Evolutionary conservation across 2,329 filamentous ascomycete genomes (phyloP).

Genomic region (Colletotrichum tanaceti): DNA sequence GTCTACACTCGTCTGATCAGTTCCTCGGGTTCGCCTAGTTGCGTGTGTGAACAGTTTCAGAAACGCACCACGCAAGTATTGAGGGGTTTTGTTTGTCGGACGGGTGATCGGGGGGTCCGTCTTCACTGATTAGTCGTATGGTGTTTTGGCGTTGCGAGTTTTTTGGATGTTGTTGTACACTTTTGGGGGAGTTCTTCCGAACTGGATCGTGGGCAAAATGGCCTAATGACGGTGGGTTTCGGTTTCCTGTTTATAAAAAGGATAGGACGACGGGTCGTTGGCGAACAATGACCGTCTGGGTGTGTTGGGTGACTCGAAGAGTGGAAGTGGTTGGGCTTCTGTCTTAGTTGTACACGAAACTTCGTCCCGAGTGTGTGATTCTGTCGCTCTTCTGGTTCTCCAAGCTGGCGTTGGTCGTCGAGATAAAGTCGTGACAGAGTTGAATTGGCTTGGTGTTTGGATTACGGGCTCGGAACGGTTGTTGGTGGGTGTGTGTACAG

Average conservation of each 20-base stretch:
- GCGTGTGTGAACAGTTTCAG: conserved; percentile 9
- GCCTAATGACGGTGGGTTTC: conserved; percentile 49
- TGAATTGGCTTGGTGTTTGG: conserved; percentile 47
- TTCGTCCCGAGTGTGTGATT: conserved; percentile 45
- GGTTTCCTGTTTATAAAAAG: conserved; percentile 47
- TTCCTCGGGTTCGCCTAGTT: conserved; percentile 21
- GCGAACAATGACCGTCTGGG: conserved; percentile 39
- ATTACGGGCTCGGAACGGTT: conserved; percentile 43
- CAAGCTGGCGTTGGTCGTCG: conserved; percentile 42
- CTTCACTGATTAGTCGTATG: conserved; percentile 24
- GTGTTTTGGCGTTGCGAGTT: conserved; percentile 21
- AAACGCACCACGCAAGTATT: conserved; percentile 48
- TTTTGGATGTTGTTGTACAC: conserved; percentile 45
- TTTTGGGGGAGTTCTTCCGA: conserved; percentile 39
- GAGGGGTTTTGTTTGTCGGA: conserved; percentile 34
- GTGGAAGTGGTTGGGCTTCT: conserved; percentile 31
- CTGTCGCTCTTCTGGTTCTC: conserved; percentile 26
- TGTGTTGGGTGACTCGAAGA: conserved; percentile 39
- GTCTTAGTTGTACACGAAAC: conserved; percentile 50
- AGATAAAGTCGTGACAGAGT: conserved; percentile 45
- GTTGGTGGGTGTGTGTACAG: conserved; percentile 41
- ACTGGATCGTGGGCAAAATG: conserved; percentile 45
- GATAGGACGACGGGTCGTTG: conserved; percentile 60
- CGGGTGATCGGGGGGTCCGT: conserved; percentile 20
- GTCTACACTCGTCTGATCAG: conserved; percentile 44